Percentiles rank a stretch among this genome's conserved stretches.
These are phyloP conservation scores for Turritis glabra DNA, from an alignment of 345 rosid species.

Conservation along the genomic window DNA sequence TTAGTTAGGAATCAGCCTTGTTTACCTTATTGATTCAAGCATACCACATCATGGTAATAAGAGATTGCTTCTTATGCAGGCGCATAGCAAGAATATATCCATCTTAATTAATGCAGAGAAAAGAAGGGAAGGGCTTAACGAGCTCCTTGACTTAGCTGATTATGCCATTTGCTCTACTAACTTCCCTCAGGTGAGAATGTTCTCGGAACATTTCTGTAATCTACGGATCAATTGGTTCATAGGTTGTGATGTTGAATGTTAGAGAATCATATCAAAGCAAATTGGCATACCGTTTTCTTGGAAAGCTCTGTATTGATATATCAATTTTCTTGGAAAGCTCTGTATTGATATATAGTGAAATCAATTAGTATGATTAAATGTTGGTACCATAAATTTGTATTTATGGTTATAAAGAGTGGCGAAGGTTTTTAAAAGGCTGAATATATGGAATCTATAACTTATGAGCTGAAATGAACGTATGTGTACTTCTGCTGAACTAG, in stretches of 20 bases:
- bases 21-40: not conserved
- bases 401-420: not conserved
- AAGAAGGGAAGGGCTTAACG: constrained; percentile 62
- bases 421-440: not conserved
- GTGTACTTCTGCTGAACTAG: not conserved
- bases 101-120: constrained; percentile 78
- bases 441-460: not conserved
- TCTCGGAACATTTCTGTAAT: not conserved
- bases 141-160: constrained; percentile 60
- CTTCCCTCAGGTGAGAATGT: constrained; percentile 69
- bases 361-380: not conserved
- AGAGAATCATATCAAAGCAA: not conserved
- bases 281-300: not conserved
- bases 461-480: not conserved
- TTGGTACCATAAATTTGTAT: constrained; percentile 6
- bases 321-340: no score
- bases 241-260: not conserved
- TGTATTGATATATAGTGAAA: not conserved
- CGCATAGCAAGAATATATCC: constrained; percentile 66
- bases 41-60: not conserved
- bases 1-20: not conserved
- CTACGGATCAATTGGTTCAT: not conserved
- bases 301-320: no score
- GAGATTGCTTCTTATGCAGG: constrained; percentile 60
- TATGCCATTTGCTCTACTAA: constrained; percentile 71